Base-by-base conservation (phyloP, 345 rosid species). In the Kernera saxatilis region DNA sequence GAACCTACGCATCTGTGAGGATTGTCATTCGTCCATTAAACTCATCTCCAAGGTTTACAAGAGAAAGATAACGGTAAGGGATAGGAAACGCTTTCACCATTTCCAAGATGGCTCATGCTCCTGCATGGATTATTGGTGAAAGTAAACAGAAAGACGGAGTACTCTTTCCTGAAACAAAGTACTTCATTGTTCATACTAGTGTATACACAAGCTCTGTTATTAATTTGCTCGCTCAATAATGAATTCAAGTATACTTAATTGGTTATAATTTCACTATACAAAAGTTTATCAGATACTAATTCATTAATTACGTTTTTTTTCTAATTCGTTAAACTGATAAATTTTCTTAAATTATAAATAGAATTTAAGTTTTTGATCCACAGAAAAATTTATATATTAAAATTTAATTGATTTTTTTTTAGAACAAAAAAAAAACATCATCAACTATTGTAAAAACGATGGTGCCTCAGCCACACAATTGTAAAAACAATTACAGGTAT, bases 11-110 rank as follows among this genome's bases (percentile, higher is more conserved):
- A 63, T 86, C n/a, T 88, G 90, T 65, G 84, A 85, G 33, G 97
- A 88, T 61, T 86, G 97, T 57, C 97, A 90, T 52, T 74, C 85
- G 8, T 84, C 89, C 17, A 63, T 85, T 18, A 86, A 88, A 67
- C 82, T 86, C 54, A 86, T 88, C 70, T 88, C 94, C 3, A 74
- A 82, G 52, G 64, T 80, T n/a, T 85, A 88, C 23, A 58, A 70
- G 6, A 82, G 88, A 3, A 75, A 73, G 71, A 85, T 85, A 41
- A 69, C 80, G 2, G 85, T 91, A 6, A 72, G 91, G 23, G 92
- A 90, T 57, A 53, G 89, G 35, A 85, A 84, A 70, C 87, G 89
- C 29, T 86, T 88, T 70, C 95, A 84, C 77, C 95, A 84, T 81
- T 90, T 90, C 40, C 64, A 82, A 82, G 77, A 82, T 44, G 93